Evolutionary conservation across 2,329 filamentous ascomycete species (phyloP).

Genomic region (Penicillium rolfsii): DNA sequence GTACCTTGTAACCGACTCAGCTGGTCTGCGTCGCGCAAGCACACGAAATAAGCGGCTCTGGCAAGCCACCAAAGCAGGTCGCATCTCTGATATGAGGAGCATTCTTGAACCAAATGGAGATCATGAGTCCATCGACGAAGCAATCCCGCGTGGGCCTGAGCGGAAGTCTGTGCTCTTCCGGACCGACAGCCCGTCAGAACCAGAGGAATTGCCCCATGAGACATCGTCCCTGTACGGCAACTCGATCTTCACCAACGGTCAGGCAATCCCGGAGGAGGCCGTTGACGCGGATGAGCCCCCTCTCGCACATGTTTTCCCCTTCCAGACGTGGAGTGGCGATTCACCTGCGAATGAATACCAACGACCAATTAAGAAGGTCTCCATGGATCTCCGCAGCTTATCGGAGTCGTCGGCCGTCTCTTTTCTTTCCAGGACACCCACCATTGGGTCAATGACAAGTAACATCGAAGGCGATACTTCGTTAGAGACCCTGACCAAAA

Average conservation of each 20-base stretch:
- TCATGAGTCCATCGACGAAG: slow-evolving; percentile 41
- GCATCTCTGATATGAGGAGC: slow-evolving; percentile 71
- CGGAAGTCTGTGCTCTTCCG: slow-evolving; percentile 36
- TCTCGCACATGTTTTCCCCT: slow-evolving; percentile 88
- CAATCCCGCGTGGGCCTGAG: slow-evolving; percentile 45
- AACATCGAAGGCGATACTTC: slow-evolving; percentile 84
- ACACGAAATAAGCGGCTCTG: slow-evolving; percentile 83
- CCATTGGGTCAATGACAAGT: slow-evolving; percentile 72
- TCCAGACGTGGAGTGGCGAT: slow-evolving; percentile 64
- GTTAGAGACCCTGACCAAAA: slow-evolving; percentile 64
- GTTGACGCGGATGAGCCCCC: slow-evolving; percentile 36
- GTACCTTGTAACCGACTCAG: slow-evolving; percentile 82
- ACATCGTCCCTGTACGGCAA: slow-evolving; percentile 30
- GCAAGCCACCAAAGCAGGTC: slow-evolving; percentile 80
- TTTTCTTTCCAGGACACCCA: slow-evolving; percentile 76
- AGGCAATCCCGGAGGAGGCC: slow-evolving; percentile 19
- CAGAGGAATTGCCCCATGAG: slow-evolving; percentile 28
- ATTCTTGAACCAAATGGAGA: slow-evolving; percentile 74
- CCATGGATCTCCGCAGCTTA: slow-evolving; percentile 85
- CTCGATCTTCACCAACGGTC: slow-evolving; percentile 24
- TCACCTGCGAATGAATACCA: slow-evolving; percentile 48
- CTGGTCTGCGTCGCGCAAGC: slow-evolving; percentile 79
- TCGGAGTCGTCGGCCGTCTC: slow-evolving; percentile 86
- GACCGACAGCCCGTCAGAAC: slow-evolving; percentile 40
- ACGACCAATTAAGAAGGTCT: slow-evolving; percentile 74